A percentile compares a stretch with the other conserved stretches of the same genome.
These are phyloP conservation scores for Bryoerythrophyllum caledonicum DNA, from an alignment of 225 moss, liverwort and hornwort genomes.

Conservation along the genomic window DNA sequence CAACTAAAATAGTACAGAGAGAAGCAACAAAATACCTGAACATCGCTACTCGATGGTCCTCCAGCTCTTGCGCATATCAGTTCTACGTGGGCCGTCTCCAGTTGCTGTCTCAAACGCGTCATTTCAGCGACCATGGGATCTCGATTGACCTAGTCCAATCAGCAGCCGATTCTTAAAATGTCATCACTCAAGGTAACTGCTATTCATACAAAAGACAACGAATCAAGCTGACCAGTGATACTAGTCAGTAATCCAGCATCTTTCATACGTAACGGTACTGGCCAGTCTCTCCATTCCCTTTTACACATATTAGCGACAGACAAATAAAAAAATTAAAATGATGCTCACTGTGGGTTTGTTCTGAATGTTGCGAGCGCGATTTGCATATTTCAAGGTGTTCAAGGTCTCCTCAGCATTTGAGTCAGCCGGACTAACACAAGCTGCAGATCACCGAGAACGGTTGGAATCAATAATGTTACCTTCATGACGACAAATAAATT, in stretches of 20 bases:
- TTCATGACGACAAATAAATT: not conserved
- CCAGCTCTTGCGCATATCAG: conserved; percentile 87
- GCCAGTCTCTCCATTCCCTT: not conserved
- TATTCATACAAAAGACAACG: not conserved
- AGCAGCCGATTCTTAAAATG: not conserved
- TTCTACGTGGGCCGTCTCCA: conserved; percentile 89
- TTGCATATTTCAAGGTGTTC: conserved; percentile 94
- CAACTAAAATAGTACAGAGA: not conserved
- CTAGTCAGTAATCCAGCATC: too few relatives aligned
- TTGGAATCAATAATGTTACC: not conserved
- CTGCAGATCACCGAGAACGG: conserved; percentile 42
- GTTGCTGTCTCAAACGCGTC: conserved; percentile 83
- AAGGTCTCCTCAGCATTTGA: conserved; percentile 96
- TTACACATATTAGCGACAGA: not conserved
- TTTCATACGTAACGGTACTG: too few relatives aligned
- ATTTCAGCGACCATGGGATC: conserved; percentile 97
- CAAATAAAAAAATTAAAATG: not conserved
- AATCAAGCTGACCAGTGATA: too few relatives aligned
- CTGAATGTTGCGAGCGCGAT: conserved; percentile 94
- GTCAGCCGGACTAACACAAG: conserved; percentile 97
- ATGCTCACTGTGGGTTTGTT: conserved; percentile 87
- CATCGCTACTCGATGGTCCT: conserved; percentile 60
- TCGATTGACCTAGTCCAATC: conserved; percentile 73
- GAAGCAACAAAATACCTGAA: conserved; percentile 50
- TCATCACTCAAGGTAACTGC: not conserved